phyloP scores from a whole-genome alignment of 108 stramenopile species.

The Discostella pseudostelligera region DNA sequence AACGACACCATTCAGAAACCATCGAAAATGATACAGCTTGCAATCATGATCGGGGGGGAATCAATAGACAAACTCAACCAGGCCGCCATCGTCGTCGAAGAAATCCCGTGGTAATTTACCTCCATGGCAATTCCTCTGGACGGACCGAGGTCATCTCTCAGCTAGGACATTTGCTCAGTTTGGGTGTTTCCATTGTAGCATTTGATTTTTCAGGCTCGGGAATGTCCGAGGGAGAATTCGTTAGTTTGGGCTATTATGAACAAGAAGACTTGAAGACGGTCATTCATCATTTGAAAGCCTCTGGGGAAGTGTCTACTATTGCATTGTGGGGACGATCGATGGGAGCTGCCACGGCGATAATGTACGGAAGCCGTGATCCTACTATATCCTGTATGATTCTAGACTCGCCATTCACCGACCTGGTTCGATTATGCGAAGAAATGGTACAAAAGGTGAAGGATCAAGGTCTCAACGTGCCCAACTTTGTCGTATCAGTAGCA shows the following conservation, averaged over 20 bases:
- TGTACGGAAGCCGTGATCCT: conserved; percentile 77
- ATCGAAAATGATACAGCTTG: too few relatives aligned
- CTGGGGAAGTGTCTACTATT: conserved; percentile 54
- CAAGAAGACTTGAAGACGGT: conserved; percentile 68
- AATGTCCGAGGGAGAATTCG: conserved; percentile 72
- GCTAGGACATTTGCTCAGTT: conserved; percentile 79
- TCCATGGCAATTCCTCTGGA: conserved; percentile 92
- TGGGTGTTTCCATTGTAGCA: conserved; percentile 70
- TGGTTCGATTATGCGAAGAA: conserved; percentile 66
- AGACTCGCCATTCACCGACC: conserved; percentile 76
- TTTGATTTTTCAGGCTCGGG: conserved; percentile 85
- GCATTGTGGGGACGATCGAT: conserved; percentile 87
- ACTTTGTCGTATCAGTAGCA: conserved; percentile 33
- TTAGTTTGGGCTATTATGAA: conserved; percentile 80
- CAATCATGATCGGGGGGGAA: too few relatives aligned
- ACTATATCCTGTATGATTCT: conserved; percentile 71
- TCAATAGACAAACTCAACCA: too few relatives aligned
- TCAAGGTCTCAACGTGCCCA: conserved; percentile 46
- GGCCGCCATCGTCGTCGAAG: too few relatives aligned
- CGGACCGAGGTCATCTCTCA: conserved; percentile 89
- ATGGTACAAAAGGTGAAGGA: conserved; percentile 71
- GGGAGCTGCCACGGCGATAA: conserved; percentile 88
- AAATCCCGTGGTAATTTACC: conserved; percentile 81
- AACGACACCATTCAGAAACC: too few relatives aligned
- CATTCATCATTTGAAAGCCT: conserved; percentile 51